Evolutionary conservation across 805 yeast genomes (phyloP).

Genomic region (Yamadazyma insecticola): DNA sequence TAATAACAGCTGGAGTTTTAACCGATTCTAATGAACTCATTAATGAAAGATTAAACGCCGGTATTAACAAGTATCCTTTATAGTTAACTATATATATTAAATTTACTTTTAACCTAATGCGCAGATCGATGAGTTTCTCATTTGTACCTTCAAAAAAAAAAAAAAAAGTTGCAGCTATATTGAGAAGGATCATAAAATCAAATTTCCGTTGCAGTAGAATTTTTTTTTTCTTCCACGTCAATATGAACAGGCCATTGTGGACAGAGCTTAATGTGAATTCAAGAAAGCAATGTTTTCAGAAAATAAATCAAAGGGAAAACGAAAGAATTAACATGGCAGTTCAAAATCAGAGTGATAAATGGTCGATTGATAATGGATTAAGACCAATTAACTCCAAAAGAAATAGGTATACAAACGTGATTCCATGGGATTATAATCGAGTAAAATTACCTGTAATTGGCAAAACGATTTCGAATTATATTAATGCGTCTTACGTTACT

Average conservation of each 20-base stretch:
- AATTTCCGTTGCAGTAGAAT: neutral
- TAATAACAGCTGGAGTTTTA: constrained; percentile 62
- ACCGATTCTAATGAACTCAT: constrained; percentile 23
- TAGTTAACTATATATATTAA: no score
- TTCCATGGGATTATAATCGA: constrained; percentile 37
- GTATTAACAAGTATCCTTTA: no score
- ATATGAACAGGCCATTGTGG: constrained; percentile 8
- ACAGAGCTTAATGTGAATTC: neutral
- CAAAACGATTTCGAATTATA: constrained; percentile 22
- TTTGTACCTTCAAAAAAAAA: neutral
- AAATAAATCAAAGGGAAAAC: constrained; percentile 10
- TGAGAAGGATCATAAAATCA: no score
- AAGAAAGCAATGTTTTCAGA: constrained; percentile 8
- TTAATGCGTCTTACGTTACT: constrained; percentile 34
- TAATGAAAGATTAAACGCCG: constrained; percentile 21
- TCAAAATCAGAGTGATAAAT: neutral
- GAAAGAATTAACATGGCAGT: constrained; percentile 10
- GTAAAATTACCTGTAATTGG: constrained; percentile 21
- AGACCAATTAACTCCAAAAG: constrained; percentile 9
- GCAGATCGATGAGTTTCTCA: no score
- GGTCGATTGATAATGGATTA: constrained; percentile 5
- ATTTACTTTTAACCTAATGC: no score
- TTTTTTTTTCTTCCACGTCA: neutral
- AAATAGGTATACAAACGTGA: constrained; percentile 37
- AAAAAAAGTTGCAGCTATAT: no score